Evolutionary conservation across 2,329 filamentous ascomycete genomes (phyloP), one percentile per base, ranked within the genome.

Genomic region (Diaporthe vexans): DNA sequence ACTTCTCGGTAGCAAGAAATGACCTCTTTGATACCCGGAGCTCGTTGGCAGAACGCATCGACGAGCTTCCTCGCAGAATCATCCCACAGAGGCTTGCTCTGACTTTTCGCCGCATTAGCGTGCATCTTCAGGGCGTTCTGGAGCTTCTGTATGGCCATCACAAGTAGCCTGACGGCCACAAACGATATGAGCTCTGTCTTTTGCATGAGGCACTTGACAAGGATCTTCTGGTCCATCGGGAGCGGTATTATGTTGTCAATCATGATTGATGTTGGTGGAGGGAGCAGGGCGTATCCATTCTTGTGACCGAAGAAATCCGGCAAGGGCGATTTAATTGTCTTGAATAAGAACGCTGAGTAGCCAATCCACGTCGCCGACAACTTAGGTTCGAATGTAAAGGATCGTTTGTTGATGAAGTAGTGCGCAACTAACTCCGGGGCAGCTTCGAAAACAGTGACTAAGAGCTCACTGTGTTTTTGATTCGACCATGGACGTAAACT

Each of bases 291-390:
- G 76, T 91, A 93, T 56, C 86, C 87, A 17, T 89, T 87, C 54
- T 87, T 87, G 78, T 92, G 90, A 17, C 95, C 95, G 80, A 96
- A 94, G 75, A 89, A 90, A 35, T 85, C 81, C 2, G 95, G 95
- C 2, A 98, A 86, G 1, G 92, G 91, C 48, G 97, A 86, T 73
- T 93, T 90, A 59, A 98, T 91, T 1, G 92, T 91, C 75, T 93
- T 94, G 82, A 97, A 97, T 7, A 99, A 85, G 76, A 98, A 94
- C 0, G 95, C 92, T 0, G 95, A 95, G 81, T 97, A 98, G 56
- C 96, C 95, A 78, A 98, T 94, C 97, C 97, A 99, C 0, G 95
- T 97, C 58, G 95, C 92, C 4, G 95, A 97, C 7, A 97, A 88
- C 80, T 98, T 98, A 0, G 97, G 95, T 56, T 98, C 95, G 76